Evolutionary conservation across 208 protist species (phyloP), one percentile per base, ranked within the genome.

Genomic region (Wallacemonas sp.): DNA sequence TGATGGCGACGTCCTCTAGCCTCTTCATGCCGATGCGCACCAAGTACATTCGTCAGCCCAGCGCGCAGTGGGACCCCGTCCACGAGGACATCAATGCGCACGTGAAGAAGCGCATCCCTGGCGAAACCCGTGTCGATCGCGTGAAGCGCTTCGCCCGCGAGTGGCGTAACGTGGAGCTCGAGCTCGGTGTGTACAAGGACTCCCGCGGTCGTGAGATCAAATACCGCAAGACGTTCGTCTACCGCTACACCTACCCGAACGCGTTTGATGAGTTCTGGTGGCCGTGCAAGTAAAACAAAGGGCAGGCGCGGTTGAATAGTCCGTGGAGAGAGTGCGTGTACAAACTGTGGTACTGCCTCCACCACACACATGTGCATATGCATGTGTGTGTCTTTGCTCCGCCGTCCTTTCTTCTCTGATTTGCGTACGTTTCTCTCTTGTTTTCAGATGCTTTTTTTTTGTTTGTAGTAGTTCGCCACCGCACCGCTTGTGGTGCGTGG

Each of bases 231-330:
- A 95, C 89, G 4, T 95, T 93, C 58, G 89, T 95, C 14, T 95
- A 95, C 69, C 89, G 86, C 72, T 95, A 95, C 73, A 95, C 89
- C 8, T 95, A 95, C 72, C 89, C 89, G 12, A 95, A 95, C 62
- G 86, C 89, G 1, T 95, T 95, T 75, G 89, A 95, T 39, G 89
- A 95, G 72, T 95, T 89, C 70, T 95, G 89, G 89, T 95, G 89
- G 89, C 89, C 89, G 4, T 90, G 83, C 74, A 91, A 90, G 80
- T 92, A 85, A 41, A 41, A 14, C n/a, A n/a, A n/a, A n/a, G n/a
- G n/a, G n/a, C n/a, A n/a, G n/a, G n/a, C n/a, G n/a, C n/a, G n/a
- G n/a, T n/a, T n/a, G n/a, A n/a, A n/a, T n/a, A n/a, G n/a, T n/a
- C n/a, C n/a, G n/a, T n/a, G n/a, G n/a, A n/a, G n/a, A n/a, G n/a